Evolutionary conservation across 305 asterid genomes (phyloP), one percentile per base, ranked within the genome.

Genomic region (Solanum hybrid): DNA sequence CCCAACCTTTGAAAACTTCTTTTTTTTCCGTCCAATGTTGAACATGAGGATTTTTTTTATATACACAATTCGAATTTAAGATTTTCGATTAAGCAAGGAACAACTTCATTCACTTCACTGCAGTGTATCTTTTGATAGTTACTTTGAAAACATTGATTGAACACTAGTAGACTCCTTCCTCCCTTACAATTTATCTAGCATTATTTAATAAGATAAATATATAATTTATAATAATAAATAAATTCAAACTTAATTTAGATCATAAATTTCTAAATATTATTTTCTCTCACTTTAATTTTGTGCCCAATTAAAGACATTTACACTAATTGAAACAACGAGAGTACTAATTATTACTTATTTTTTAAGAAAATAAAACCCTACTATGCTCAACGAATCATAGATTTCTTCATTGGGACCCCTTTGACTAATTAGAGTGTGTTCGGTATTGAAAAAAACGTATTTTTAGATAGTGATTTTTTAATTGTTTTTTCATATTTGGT

Each of bases 1-100:
- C 17, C 79, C 51, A 66, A 56, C 64, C n/a, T 51, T 51, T 51
- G 64, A 51, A 51, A 51, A 51, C 64, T 29, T 29, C 1, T 40
- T 6, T 13, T 46, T 46, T 16, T 51, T 51, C 64, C 64, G 22
- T 51, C n/a, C 64, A 16, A 46, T 46, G 7, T 46, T 14, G 22
- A 46, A 46, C 22, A 16, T 46, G 7, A 14, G 20, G 22, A 46
- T 0, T 14, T 46, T 46, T 51, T 16, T 0, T 16, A 51, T 51
- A 51, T 16, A 2, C 4, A 16, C 0, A 0, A 1, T 0, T 16
- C 4, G 0, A 51, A 51, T 51, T 16, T 51, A 1, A 16, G 9
- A 51, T 51, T 1, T 51, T 51, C 1, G n/a, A 51, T 51, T 46
- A 46, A 46, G 1, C 0, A 3, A 46, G 22, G 0, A 46, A 46